Evolutionary conservation across 768 basidiomycete species (phyloP).

Genomic region (Rhodotorula kratochvilovae): DNA sequence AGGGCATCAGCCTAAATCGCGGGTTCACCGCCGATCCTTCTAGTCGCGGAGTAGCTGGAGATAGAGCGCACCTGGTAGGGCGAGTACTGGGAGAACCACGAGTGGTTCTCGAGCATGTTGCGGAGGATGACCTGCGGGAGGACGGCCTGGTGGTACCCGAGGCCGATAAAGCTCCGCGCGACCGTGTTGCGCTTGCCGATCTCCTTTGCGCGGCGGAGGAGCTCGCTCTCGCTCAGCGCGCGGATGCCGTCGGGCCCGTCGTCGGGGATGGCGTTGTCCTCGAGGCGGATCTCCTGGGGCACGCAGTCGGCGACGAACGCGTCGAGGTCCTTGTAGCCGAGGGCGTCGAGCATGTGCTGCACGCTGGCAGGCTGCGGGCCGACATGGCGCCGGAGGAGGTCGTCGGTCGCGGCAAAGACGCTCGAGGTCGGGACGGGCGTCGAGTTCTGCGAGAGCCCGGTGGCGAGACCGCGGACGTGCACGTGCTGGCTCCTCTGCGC

Average conservation of each 20-base stretch:
- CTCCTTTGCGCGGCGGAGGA: slow-evolving; percentile 67
- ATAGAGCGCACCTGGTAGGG: slow-evolving; percentile 39
- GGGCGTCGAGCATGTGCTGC: slow-evolving; percentile 68
- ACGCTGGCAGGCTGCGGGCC: slow-evolving; percentile 83
- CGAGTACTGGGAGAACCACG: slow-evolving; percentile 73
- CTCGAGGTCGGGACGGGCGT: slow-evolving; percentile 43
- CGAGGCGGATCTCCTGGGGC: slow-evolving; percentile 71
- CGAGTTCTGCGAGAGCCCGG: slow-evolving; percentile 22
- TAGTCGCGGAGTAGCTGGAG: no score
- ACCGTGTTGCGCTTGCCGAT: slow-evolving; percentile 73
- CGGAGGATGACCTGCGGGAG: slow-evolving; percentile 42
- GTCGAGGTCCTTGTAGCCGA: slow-evolving; percentile 85
- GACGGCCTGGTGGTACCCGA: slow-evolving; percentile 61
- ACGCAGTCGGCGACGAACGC: slow-evolving; percentile 78
- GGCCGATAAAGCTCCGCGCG: slow-evolving; percentile 91
- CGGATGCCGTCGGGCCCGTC: slow-evolving; percentile 56
- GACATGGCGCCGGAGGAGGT: slow-evolving; percentile 83
- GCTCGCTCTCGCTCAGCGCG: slow-evolving; percentile 73
- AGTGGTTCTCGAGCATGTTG: slow-evolving; percentile 70
- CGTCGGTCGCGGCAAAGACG: slow-evolving; percentile 80
- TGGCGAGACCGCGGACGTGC: slow-evolving; percentile 14
- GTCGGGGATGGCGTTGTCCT: slow-evolving; percentile 58
- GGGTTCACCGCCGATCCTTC: no score
- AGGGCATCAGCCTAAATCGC: no score
- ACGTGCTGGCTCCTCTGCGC: no score